Conservation (phyloP, 257 asterid species). For the Handroanthus guayacan region DNA sequence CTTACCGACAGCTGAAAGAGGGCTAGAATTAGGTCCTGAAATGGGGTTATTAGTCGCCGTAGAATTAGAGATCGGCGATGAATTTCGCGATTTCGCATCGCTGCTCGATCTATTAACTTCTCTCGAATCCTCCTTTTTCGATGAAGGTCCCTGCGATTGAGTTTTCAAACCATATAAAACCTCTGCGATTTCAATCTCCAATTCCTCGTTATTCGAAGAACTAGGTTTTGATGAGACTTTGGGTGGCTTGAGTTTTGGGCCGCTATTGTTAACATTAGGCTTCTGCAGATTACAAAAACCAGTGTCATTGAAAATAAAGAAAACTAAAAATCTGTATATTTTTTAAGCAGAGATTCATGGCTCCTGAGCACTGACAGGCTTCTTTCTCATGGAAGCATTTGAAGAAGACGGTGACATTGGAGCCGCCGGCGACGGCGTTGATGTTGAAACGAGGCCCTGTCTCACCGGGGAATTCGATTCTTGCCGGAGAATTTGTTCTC, state of each 20-base stretch:
- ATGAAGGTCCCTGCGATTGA: conserved; percentile 74
- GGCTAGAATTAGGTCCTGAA: conserved; percentile 50
- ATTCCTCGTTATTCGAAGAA: conserved; percentile 82
- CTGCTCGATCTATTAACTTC: conserved; percentile 67
- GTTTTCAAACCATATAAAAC: conserved; percentile 85
- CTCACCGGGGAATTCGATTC: conserved; percentile 72
- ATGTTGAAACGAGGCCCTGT: conserved; percentile 45
- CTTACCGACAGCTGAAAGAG: conserved; percentile 82
- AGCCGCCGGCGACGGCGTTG: conserved; percentile 59
- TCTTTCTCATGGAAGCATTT: conserved; percentile 70
- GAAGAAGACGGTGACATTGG: conserved; percentile 89
- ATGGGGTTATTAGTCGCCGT: conserved; percentile 44
- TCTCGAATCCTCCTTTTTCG: conserved; percentile 72
- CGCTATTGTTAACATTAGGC: conserved; percentile 43
- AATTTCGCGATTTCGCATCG: conserved; percentile 60
- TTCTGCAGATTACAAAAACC: conserved; percentile 55
- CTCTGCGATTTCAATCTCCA: conserved; percentile 96
- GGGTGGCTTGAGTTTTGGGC: conserved; percentile 77
- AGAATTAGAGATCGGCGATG: conserved; percentile 78
- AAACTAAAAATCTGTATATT: neutral
- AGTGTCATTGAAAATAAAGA: conserved; percentile 10
- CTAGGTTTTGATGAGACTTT: conserved; percentile 68
- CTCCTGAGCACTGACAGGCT: conserved; percentile 62
- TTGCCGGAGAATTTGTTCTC: conserved; percentile 59
- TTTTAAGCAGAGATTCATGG: conserved; percentile 5